Evolutionary conservation across 371 early-diverging fungal species (phyloP), one percentile per base, ranked within the genome.

Genomic region (Chytridium lagenaria): DNA sequence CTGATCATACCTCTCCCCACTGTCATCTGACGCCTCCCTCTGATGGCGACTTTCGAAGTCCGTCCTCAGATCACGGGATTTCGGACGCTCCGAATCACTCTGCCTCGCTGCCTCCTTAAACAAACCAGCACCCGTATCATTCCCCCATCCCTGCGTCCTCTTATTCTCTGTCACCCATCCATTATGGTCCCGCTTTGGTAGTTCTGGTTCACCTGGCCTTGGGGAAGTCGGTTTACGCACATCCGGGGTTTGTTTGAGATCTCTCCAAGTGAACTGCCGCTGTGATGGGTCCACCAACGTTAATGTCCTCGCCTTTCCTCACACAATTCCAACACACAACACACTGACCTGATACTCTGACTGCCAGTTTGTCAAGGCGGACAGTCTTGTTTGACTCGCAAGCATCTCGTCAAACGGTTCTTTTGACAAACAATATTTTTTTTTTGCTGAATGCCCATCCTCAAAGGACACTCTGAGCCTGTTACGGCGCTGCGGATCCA

Each of bases 311-410:
- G 12, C 19, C 44, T 44, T 44, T 7, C 44, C 44, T n/a, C n/a
- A n/a, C n/a, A n/a, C n/a, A n/a, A n/a, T n/a, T n/a, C n/a, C n/a
- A n/a, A n/a, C n/a, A n/a, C n/a, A n/a, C n/a, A n/a, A n/a, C n/a
- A n/a, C n/a, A n/a, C n/a, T n/a, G n/a, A 70, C 70, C 70, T 70
- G 70, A 31, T 70, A 70, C 33, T 70, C 70, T 2, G 64, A 23
- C 38, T 63, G 70, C 65, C 64, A 70, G 55, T 26, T 52, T 44
- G 44, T 44, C 44, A 44, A 7, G 7, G 12, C 12, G 12, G 44
- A 44, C 12, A 7, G 7, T 19, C 12, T 44, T 44, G 44, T 44
- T 44, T 44, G 44, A 44, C 44, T 19, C 44, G 44, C 7, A 7
- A 44, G 44, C 44, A 44, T 44, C 19, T 44, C 19, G 7, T 44